A percentile compares a stretch with the other conserved stretches of the same genome.
phyloP scores from a whole-genome alignment of 192 early-diverging fungal species.

The Funneliformis geosporum region DNA sequence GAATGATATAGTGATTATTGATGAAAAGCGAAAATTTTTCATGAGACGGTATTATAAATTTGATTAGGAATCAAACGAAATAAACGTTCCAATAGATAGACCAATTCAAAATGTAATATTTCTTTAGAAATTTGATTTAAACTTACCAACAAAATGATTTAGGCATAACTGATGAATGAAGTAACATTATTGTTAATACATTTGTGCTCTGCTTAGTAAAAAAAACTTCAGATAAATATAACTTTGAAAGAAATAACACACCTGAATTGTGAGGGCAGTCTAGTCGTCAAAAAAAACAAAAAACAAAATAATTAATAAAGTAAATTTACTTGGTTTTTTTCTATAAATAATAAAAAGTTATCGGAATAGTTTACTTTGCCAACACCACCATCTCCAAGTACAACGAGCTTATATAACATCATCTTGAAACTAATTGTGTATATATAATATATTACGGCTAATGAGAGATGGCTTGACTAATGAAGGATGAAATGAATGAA shows the following conservation, averaged over 20 bases:
- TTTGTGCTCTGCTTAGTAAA: neutral
- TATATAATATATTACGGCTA: too few relatives aligned
- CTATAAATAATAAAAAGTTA: neutral
- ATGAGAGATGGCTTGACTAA: neutral
- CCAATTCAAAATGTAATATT: neutral
- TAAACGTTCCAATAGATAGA: neutral
- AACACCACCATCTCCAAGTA: conserved; percentile 48
- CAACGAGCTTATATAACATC: conserved; percentile 47
- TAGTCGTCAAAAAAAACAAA: conserved; percentile 10
- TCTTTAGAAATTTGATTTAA: neutral
- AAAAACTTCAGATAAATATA: neutral
- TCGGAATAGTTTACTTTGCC: conserved; percentile 40
- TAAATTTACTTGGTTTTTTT: neutral
- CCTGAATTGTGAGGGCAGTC: conserved; percentile 50
- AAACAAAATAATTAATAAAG: neutral
- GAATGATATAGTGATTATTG: neutral
- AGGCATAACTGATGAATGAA: conserved; percentile 37
- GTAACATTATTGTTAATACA: neutral
- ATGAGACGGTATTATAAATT: neutral
- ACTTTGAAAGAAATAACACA: conserved; percentile 22
- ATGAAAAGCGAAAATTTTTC: neutral
- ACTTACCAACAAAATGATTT: conserved; percentile 53
- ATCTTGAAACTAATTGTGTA: conserved; percentile 29
- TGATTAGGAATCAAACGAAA: neutral
- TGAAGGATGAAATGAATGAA: neutral